These are phyloP conservation scores for Candolleomyces eurysporus DNA, from an alignment of 768 basidiomycete species.

Conservation along the genomic window DNA sequence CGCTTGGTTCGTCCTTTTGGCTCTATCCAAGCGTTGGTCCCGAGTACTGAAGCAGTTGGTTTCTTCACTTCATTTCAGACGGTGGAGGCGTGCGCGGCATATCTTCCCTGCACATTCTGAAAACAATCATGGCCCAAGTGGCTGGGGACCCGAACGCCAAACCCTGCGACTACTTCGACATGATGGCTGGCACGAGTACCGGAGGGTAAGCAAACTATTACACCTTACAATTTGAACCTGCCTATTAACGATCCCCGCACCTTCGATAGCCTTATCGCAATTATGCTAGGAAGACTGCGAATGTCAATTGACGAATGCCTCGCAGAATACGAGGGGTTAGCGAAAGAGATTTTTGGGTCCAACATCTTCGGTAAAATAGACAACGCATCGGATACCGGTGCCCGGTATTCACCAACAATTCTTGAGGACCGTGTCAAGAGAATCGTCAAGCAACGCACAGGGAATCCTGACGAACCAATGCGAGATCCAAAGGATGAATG, in stretches of 20 bases:
- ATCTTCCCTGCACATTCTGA: slow-evolving; percentile 27
- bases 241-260: not conserved
- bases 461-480: slow-evolving; percentile 25
- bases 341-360: slow-evolving; percentile 27
- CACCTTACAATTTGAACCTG: not conserved
- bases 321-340: slow-evolving; percentile 22
- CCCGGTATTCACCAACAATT: slow-evolving; percentile 19
- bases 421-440: slow-evolving; percentile 25
- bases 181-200: slow-evolving; percentile 34
- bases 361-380: too few relatives aligned
- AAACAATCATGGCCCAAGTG: slow-evolving; percentile 27
- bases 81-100: slow-evolving; percentile 36
- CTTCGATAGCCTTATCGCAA: slow-evolving; percentile 25
- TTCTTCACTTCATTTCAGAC: slow-evolving; percentile 15
- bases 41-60: too few relatives aligned
- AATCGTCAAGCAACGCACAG: slow-evolving; percentile 15
- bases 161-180: slow-evolving; percentile 32
- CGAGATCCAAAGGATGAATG: slow-evolving; percentile 22
- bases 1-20: slow-evolving; percentile 21
- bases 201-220: slow-evolving; percentile 23
- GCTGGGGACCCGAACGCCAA: slow-evolving; percentile 18
- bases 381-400: slow-evolving; percentile 20
- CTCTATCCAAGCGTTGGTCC: too few relatives aligned
- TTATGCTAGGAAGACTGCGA: slow-evolving; percentile 36
- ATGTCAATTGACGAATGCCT: slow-evolving; percentile 35